Conservation (phyloP, 140 eudicot species). For the Erigeron philadelphicus region DNA sequence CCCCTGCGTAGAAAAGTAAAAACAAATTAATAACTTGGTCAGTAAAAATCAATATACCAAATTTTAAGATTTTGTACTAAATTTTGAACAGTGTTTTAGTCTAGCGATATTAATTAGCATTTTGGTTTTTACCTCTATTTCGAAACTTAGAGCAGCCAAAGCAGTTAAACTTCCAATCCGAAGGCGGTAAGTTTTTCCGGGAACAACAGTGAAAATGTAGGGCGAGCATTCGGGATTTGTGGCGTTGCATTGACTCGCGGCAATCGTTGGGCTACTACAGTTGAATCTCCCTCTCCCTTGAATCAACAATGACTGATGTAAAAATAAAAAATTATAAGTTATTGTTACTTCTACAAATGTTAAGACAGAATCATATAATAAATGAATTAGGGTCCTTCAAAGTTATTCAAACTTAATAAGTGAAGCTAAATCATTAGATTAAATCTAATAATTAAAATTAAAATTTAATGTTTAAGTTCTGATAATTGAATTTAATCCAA, state of each 20-base stretch:
- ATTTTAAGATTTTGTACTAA: too few species aligned
- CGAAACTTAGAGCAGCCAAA: conserved; percentile 74
- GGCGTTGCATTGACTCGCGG: conserved; percentile 37
- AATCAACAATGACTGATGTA: conserved; percentile 64
- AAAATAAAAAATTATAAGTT: conserved; percentile 1
- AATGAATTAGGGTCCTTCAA: too few species aligned
- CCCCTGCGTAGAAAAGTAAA: conserved; percentile 38
- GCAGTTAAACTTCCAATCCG: conserved; percentile 81
- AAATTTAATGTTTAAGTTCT: too few species aligned
- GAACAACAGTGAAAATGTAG: conserved; percentile 56
- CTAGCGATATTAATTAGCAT: neutral
- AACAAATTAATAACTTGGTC: neutral
- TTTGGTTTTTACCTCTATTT: conserved; percentile 63
- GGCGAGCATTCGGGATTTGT: conserved; percentile 64
- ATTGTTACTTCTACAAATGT: neutral
- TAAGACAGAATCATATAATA: too few species aligned
- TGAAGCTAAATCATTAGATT: too few species aligned
- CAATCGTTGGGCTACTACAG: conserved; percentile 45
- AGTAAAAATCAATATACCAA: neutral
- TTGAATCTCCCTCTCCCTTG: conserved; percentile 75
- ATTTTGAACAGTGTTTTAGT: too few species aligned
- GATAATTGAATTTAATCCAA: too few species aligned
- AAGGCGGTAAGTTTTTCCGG: conserved; percentile 78
- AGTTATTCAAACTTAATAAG: too few species aligned
- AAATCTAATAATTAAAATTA: too few species aligned